Evolutionary conservation across 257 asterid species (phyloP).

Genomic region (Ophiorrhiza pumila): DNA sequence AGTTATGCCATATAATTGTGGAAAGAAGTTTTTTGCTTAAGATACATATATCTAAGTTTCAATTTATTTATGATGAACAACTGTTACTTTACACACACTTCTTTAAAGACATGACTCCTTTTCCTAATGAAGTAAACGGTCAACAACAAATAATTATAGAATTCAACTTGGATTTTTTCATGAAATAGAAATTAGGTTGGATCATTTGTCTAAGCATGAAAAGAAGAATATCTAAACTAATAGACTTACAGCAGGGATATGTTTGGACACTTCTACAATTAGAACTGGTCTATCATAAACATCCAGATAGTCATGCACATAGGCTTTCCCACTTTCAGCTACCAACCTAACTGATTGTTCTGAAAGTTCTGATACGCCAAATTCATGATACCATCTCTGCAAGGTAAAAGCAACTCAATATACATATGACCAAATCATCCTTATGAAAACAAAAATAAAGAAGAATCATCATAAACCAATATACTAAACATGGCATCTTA

Average conservation of each 20-base stretch:
- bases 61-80: background rate
- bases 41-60: background rate
- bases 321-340: conserved; percentile 72
- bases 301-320: conserved; percentile 61
- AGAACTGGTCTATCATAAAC: conserved; percentile 56
- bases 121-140: background rate
- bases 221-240: background rate
- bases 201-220: background rate
- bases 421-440: background rate
- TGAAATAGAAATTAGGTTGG: background rate
- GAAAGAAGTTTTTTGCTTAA: background rate
- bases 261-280: conserved; percentile 72
- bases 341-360: conserved; percentile 56
- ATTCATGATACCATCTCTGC: conserved; percentile 76
- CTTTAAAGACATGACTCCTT: background rate
- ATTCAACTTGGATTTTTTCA: background rate
- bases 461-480: background rate
- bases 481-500: background rate
- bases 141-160: background rate
- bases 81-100: background rate
- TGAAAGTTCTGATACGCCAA: conserved; percentile 69
- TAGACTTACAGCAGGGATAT: conserved; percentile 69
- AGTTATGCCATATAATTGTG: background rate
- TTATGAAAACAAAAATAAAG: background rate
- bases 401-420: conserved; percentile 15